Percentiles rank a stretch among this genome's conserved stretches.
phyloP scores from a whole-genome alignment of 2,329 filamentous ascomycete genomes.

The Paraconiothyrium brasiliense region DNA sequence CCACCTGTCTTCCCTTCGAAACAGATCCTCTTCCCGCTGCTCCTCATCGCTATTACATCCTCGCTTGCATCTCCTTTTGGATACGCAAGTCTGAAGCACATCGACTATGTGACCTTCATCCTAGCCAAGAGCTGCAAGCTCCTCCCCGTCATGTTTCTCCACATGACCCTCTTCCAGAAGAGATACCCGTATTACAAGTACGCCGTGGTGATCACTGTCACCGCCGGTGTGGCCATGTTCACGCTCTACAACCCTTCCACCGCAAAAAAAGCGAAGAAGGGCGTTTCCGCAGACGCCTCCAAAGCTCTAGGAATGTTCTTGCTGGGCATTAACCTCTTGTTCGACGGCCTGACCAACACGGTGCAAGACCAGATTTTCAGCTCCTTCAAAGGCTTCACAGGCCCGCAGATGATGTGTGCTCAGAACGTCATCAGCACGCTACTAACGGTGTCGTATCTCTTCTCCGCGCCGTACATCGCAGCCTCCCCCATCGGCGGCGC shows the following conservation, averaged over 20 bases:
- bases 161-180: conserved; percentile 89
- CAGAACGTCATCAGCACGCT: conserved; percentile 88
- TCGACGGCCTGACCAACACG: conserved; percentile 95
- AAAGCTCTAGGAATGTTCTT: conserved; percentile 83
- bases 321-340: conserved; percentile 87
- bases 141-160: conserved; percentile 97
- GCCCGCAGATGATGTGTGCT: conserved; percentile 99
- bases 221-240: conserved; percentile 91
- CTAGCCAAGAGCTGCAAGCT: conserved; percentile 98
- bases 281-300: conserved; percentile 69
- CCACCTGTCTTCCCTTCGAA: conserved; percentile 78
- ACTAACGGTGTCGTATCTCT: conserved; percentile 79
- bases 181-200: conserved; percentile 97
- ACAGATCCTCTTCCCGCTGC: conserved; percentile 78
- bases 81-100: conserved; percentile 89
- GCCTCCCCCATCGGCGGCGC: conserved; percentile 59
- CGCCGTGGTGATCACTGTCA: conserved; percentile 89
- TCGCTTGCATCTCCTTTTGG: conserved; percentile 95
- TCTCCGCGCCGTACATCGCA: conserved; percentile 82
- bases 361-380: conserved; percentile 95
- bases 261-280: conserved; percentile 50
- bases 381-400: conserved; percentile 79
- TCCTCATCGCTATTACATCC: conserved; percentile 86
- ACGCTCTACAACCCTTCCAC: conserved; percentile 77
- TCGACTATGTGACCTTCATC: conserved; percentile 98